Conservation (phyloP, 2,329 filamentous ascomycete genomes). For the Alternaria triticina region DNA sequence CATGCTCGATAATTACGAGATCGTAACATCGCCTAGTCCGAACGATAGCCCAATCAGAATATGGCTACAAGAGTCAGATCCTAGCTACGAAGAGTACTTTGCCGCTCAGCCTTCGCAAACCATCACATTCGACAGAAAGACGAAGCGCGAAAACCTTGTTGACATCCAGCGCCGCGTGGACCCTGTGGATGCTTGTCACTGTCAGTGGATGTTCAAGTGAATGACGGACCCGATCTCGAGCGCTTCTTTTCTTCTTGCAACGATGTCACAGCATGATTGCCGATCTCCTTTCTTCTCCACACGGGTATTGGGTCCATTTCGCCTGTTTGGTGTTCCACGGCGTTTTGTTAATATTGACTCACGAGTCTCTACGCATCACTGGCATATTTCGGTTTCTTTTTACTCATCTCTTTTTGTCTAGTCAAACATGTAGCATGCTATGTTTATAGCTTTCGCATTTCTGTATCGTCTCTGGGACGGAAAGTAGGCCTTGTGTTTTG, state of each 20-base stretch:
- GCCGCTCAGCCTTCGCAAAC: constrained; percentile 13
- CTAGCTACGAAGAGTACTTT: constrained; percentile 39
- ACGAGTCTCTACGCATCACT: constrained; percentile 16
- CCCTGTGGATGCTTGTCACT: constrained; percentile 44
- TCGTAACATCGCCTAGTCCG: constrained; percentile 45
- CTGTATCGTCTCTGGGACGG: constrained; percentile 3
- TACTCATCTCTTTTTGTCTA: constrained; percentile 9
- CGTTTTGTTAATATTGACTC: constrained; percentile 4
- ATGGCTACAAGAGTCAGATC: constrained; percentile 51
- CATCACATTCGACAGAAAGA: constrained; percentile 7
- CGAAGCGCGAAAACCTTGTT: constrained; percentile 17
- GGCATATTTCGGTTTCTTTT: constrained; percentile 13
- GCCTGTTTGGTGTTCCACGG: constrained; percentile 11
- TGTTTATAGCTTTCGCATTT: constrained; percentile 1
- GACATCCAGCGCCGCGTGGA: constrained; percentile 30
- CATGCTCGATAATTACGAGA: constrained; percentile 59
- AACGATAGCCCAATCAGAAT: constrained; percentile 48
- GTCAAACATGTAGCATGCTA: constrained; percentile 9
- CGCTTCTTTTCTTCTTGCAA: not conserved
- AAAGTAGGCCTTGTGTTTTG: constrained; percentile 5
- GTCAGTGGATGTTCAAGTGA: constrained; percentile 50
- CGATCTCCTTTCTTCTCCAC: not conserved
- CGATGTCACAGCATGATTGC: not conserved
- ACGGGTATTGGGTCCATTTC: constrained; percentile 4
- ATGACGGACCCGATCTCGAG: not conserved